These are phyloP conservation scores for Chytriomyces sp. DNA, from an alignment of 192 early-diverging fungal species.

Conservation along the genomic window DNA sequence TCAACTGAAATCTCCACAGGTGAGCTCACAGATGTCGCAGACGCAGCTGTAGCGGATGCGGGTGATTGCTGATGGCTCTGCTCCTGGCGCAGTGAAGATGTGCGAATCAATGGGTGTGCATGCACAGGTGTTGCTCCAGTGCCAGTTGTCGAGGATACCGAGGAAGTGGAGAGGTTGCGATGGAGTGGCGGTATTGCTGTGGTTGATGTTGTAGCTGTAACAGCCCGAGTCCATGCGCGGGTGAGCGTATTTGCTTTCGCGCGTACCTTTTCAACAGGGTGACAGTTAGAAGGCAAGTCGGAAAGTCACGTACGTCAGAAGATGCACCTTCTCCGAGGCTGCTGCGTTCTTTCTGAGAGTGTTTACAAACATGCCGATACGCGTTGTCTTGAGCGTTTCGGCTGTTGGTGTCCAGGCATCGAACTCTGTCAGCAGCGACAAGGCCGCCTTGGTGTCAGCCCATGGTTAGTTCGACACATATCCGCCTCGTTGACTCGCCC, in stretches of 20 bases:
- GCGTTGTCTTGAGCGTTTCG: conserved; percentile 9
- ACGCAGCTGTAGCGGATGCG: neutral
- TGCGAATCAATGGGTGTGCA: neutral
- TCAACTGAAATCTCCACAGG: conserved; percentile 10
- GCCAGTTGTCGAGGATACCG: neutral
- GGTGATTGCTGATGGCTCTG: neutral
- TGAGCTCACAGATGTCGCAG: neutral
- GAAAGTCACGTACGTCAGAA: neutral
- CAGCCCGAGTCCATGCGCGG: conserved; percentile 5
- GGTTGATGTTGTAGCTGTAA: neutral
- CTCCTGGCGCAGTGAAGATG: neutral
- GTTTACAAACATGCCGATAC: conserved; percentile 27
- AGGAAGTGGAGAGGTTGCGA: neutral
- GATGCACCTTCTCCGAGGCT: neutral
- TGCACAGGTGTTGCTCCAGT: neutral
- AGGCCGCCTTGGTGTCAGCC: neutral
- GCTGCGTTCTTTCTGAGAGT: conserved; percentile 11
- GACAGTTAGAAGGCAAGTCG: neutral
- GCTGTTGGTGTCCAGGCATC: conserved; percentile 28
- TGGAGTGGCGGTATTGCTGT: neutral
- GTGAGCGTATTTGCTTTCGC: conserved; percentile 17
- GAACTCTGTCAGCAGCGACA: conserved; percentile 7
- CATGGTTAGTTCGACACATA: neutral
- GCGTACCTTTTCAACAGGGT: neutral
- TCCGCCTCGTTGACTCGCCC: neutral